Conservation (phyloP, 1,139 yeast species). For the Nakaseomyces delphensis region DNA sequence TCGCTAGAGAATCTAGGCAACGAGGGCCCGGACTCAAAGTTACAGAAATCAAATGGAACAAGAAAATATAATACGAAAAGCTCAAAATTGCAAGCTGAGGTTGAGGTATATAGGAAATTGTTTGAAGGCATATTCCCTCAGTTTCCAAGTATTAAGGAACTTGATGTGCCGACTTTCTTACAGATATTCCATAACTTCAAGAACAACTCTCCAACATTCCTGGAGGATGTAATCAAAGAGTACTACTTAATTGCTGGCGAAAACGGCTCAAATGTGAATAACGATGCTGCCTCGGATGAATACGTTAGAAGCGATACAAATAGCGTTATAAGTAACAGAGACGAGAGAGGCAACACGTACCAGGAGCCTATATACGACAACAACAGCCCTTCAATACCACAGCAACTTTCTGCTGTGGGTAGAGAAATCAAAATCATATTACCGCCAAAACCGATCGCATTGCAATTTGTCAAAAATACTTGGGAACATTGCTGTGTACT, state of each 20-base stretch:
- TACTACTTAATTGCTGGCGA: constrained; percentile 17
- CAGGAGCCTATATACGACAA: constrained; percentile 15
- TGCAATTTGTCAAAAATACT: constrained; percentile 64
- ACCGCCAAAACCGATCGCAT: constrained; percentile 70
- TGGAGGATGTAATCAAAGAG: constrained; percentile 24
- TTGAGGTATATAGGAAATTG: constrained; percentile 20
- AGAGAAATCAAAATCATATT: constrained; percentile 55
- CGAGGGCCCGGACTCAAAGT: background rate
- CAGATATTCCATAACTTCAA: constrained; percentile 22
- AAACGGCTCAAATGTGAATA: constrained; percentile 9
- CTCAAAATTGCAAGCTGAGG: constrained; percentile 15
- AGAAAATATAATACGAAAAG: constrained; percentile 11
- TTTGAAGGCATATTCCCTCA: constrained; percentile 24
- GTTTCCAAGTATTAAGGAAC: constrained; percentile 21
- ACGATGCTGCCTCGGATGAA: constrained; percentile 5
- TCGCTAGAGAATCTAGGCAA: background rate
- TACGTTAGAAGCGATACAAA: constrained; percentile 7
- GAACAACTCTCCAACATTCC: constrained; percentile 11
- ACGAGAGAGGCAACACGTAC: constrained; percentile 1
- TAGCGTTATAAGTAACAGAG: constrained; percentile 7
- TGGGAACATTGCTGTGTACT: constrained; percentile 88
- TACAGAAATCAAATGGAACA: background rate
- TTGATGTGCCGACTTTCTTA: constrained; percentile 25
- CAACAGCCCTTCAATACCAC: constrained; percentile 29
- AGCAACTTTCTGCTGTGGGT: constrained; percentile 35